Evolutionary conservation across 441 rosid species (phyloP).

Genomic region (Euphorbia corollata): DNA sequence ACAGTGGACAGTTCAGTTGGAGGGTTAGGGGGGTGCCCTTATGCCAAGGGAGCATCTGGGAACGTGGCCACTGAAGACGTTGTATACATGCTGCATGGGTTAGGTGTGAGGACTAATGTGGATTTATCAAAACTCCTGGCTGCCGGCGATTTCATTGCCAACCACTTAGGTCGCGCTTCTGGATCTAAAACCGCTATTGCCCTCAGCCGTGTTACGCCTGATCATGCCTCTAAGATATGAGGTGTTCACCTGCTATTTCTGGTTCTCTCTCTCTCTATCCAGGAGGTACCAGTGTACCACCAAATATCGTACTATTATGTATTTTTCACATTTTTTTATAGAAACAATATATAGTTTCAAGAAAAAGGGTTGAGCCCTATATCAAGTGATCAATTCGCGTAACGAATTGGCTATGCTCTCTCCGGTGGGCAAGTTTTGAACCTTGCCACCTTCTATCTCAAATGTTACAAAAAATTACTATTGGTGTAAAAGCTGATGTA

Average conservation of each 20-base stretch:
- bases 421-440: no score
- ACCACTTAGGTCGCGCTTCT: constrained; percentile 60
- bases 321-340: not conserved
- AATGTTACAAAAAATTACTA: no score
- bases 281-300: no score
- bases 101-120: constrained; percentile 75
- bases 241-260: not conserved
- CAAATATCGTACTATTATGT: not conserved
- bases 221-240: constrained; percentile 66
- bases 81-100: constrained; percentile 81
- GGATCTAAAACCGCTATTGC: constrained; percentile 80
- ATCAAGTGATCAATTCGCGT: no score
- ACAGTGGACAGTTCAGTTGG: constrained; percentile 74
- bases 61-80: constrained; percentile 94
- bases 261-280: not conserved
- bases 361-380: no score
- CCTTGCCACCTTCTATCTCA: no score
- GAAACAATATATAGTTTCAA: no score
- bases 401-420: no score
- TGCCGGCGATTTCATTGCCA: constrained; percentile 80
- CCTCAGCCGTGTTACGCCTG: constrained; percentile 46
- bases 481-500: not conserved
- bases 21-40: constrained; percentile 94
- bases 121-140: constrained; percentile 64
- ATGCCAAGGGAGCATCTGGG: constrained; percentile 93